A percentile compares a stretch with the other conserved stretches of the same genome.
Conservation (phyloP, 495 filamentous ascomycete species). For the Aspergillus saccharolyticus region DNA sequence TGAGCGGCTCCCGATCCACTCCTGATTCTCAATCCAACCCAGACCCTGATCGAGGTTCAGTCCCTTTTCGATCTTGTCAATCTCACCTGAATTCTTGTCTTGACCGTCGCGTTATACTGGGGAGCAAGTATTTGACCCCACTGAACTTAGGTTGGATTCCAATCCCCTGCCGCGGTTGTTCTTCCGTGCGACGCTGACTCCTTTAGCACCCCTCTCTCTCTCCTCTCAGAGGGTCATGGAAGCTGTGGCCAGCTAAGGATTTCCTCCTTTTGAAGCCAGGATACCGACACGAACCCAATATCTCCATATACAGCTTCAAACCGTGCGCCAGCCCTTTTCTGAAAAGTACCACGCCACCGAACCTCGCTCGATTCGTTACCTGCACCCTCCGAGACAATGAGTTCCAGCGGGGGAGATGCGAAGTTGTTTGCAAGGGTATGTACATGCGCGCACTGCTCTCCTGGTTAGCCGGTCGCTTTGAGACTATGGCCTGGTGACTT, state of each 20-base stretch:
- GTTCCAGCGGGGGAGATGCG: slow-evolving; percentile 84
- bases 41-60: not conserved
- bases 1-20: slow-evolving; percentile 24
- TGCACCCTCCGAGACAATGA: slow-evolving; percentile 49
- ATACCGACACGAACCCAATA: slow-evolving; percentile 4
- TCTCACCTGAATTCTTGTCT: not conserved
- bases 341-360: not conserved
- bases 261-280: slow-evolving; percentile 11
- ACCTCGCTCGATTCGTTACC: slow-evolving; percentile 1
- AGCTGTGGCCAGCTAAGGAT: slow-evolving; percentile 19
- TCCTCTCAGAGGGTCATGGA: slow-evolving; percentile 28
- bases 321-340: not conserved
- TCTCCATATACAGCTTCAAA: not conserved
- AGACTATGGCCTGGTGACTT: slow-evolving; percentile 1
- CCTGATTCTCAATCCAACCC: slow-evolving; percentile 26
- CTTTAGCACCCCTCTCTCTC: slow-evolving; percentile 18
- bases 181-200: slow-evolving; percentile 7
- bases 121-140: not conserved
- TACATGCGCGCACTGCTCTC: slow-evolving; percentile 19
- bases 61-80: slow-evolving; percentile 3
- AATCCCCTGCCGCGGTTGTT: not conserved
- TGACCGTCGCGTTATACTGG: not conserved
- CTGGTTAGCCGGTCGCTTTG: slow-evolving; percentile 1
- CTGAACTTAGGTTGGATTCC: slow-evolving; percentile 1
- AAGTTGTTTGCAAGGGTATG: slow-evolving; percentile 99